These are phyloP conservation scores for Amanita exitialis DNA, from an alignment of 768 basidiomycete genomes.

Conservation along the genomic window DNA sequence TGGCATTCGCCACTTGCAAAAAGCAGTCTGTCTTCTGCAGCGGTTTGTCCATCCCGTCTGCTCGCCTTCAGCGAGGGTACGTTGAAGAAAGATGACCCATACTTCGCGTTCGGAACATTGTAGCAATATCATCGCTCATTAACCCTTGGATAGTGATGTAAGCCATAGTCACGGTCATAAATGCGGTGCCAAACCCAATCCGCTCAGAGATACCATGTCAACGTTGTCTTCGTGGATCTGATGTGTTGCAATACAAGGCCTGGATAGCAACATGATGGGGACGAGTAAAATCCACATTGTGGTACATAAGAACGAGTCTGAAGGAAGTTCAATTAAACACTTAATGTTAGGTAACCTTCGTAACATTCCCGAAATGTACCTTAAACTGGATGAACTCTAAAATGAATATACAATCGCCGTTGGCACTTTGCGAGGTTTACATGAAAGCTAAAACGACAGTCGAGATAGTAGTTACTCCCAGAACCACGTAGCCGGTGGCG, in stretches of 20 bases:
- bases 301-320: neutral
- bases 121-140: neutral
- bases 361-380: neutral
- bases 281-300: neutral
- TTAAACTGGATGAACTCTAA: neutral
- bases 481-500: slow-evolving; percentile 70
- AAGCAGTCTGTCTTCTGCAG: slow-evolving; percentile 50
- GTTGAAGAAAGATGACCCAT: neutral
- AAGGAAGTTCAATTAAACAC: no score
- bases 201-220: neutral
- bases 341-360: neutral
- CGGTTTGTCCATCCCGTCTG: neutral
- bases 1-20: slow-evolving; percentile 35
- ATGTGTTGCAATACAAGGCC: neutral
- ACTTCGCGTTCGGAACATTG: slow-evolving; percentile 2
- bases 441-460: slow-evolving; percentile 48
- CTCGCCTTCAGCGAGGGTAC: neutral
- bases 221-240: neutral
- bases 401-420: neutral
- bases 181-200: neutral
- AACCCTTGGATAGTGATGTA: neutral
- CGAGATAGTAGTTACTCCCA: slow-evolving; percentile 68
- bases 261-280: neutral
- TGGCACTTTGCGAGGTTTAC: neutral
- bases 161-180: no score